Base-by-base conservation (phyloP, 208 protist species). In the Pavlovales sp. region DNA sequence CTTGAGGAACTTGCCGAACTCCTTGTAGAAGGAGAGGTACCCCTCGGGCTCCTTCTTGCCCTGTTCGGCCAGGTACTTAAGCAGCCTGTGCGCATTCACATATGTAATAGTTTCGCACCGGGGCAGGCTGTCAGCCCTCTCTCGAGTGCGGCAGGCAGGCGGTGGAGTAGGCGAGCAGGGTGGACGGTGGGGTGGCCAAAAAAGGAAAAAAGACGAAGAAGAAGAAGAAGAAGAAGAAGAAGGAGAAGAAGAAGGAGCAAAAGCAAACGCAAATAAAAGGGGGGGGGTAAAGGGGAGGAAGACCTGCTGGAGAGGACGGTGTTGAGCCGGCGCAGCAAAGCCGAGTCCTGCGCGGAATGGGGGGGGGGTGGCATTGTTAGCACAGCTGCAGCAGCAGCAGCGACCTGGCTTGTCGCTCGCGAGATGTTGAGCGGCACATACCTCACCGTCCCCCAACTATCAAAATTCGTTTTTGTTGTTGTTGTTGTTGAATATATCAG, bases 1-100 rank as follows among this genome's bases (percentile, higher is more conserved):
- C 92, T 98, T 98, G 83, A 99, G 86, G 92, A 98, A 99, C 44
- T 95, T 92, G 7, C 94, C 94, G 89, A 98, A 98, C 88, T 98
- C 95, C 36, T 94, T 79, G 78, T 96, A 97, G 91, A 98, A 99
- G 44, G 95, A 93, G 90, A 96, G 93, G 92, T 97, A 99, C 91
- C 96, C 95, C 57, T 84, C 88, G 75, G 95, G 91, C 92, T 98
- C 96, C 7, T 94, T 94, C 90, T 96, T 97, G 46, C 94, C 93
- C 91, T 97, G 95, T 89, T 97, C 96, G 84, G 96, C 93, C 78
- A 97, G 91, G 30, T 86, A 76, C 30, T 81, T 87, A 37, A 91
- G 75, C 28, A 83, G 46, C 32, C 85, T 8, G 75, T 75, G 93
- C 75, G 32, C 10, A 90, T 22, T 67, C 34, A 88, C 75, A 30